These are phyloP conservation scores for Otatea glauca DNA, from an alignment of 176 grass and related monocot species.

Conservation along the genomic window DNA sequence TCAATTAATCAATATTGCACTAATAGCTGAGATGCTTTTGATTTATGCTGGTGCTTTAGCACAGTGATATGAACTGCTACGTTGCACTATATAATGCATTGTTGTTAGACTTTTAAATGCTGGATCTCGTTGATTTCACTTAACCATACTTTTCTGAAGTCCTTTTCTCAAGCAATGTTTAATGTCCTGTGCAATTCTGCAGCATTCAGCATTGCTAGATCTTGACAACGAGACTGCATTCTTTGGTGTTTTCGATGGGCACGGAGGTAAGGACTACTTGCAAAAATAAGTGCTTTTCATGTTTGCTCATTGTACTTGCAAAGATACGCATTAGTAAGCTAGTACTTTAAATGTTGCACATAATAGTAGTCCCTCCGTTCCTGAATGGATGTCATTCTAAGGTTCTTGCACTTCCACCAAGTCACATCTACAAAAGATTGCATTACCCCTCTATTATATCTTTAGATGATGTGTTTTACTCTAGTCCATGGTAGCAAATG, in stretches of 20 bases:
- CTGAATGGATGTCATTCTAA: too few species aligned
- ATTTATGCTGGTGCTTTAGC: slow-evolving; percentile 35
- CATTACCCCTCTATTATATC: too few species aligned
- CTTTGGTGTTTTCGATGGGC: slow-evolving; percentile 99
- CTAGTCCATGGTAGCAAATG: too few species aligned
- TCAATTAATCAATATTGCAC: neutral
- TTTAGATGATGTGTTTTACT: too few species aligned
- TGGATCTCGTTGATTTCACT: slow-evolving; percentile 29
- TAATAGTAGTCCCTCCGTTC: neutral
- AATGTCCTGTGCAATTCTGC: slow-evolving; percentile 45
- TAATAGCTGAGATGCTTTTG: neutral
- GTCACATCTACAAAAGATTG: too few species aligned
- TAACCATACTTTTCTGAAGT: slow-evolving; percentile 22
- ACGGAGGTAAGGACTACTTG: slow-evolving; percentile 66
- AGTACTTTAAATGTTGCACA: neutral
- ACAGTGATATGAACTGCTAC: slow-evolving; percentile 21
- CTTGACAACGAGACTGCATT: slow-evolving; percentile 81
- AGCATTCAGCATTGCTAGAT: slow-evolving; percentile 90
- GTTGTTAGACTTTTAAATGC: slow-evolving; percentile 18
- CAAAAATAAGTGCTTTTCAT: slow-evolving; percentile 31
- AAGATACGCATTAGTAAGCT: slow-evolving; percentile 2
- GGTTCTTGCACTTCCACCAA: too few species aligned
- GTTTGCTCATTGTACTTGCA: slow-evolving; percentile 29
- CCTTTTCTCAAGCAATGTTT: slow-evolving; percentile 4
- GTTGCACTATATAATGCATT: slow-evolving; percentile 18